Evolutionary conservation across 208 protist genomes (phyloP).

Genomic region (Wallacemonas collosoma): DNA sequence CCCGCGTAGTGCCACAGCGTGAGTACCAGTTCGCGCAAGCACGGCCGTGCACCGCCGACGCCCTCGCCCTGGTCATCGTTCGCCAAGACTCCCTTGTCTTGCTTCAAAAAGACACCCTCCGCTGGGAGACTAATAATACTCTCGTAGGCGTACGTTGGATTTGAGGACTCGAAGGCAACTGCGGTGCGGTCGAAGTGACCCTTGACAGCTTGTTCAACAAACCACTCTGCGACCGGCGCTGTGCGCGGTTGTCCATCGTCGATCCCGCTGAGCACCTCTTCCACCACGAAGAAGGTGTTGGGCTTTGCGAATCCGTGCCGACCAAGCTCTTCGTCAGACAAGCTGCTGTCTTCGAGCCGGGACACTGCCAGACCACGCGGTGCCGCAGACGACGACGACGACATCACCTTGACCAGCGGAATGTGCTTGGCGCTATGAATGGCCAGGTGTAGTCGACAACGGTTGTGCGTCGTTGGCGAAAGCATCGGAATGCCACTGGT

Average conservation of each 20-base stretch:
- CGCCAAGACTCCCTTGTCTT: neutral
- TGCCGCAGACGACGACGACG: neutral
- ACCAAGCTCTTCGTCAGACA: slow-evolving; percentile 26
- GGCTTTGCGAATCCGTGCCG: slow-evolving; percentile 44
- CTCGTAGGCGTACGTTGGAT: slow-evolving; percentile 76
- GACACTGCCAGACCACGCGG: neutral
- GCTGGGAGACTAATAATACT: slow-evolving; percentile 64
- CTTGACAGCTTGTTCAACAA: slow-evolving; percentile 50
- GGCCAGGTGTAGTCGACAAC: slow-evolving; percentile 49
- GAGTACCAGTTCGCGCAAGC: slow-evolving; percentile 50
- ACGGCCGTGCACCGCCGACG: slow-evolving; percentile 14
- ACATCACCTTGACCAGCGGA: slow-evolving; percentile 48
- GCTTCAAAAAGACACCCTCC: slow-evolving; percentile 21
- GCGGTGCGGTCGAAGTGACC: slow-evolving; percentile 76
- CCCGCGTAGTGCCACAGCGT: slow-evolving; percentile 54
- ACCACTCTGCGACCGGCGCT: slow-evolving; percentile 59
- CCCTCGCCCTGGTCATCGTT: neutral
- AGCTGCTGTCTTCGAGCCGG: slow-evolving; percentile 17
- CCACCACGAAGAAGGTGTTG: slow-evolving; percentile 73
- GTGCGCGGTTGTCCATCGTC: slow-evolving; percentile 24
- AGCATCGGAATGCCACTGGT: slow-evolving; percentile 1
- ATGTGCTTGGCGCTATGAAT: slow-evolving; percentile 59
- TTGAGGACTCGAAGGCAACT: slow-evolving; percentile 42
- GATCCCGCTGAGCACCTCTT: slow-evolving; percentile 66
- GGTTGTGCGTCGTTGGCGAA: neutral